A percentile compares a stretch with the other conserved stretches of the same genome.
These are phyloP conservation scores for Luffa acutangula DNA, from an alignment of 306 rosid species.

Conservation along the genomic window DNA sequence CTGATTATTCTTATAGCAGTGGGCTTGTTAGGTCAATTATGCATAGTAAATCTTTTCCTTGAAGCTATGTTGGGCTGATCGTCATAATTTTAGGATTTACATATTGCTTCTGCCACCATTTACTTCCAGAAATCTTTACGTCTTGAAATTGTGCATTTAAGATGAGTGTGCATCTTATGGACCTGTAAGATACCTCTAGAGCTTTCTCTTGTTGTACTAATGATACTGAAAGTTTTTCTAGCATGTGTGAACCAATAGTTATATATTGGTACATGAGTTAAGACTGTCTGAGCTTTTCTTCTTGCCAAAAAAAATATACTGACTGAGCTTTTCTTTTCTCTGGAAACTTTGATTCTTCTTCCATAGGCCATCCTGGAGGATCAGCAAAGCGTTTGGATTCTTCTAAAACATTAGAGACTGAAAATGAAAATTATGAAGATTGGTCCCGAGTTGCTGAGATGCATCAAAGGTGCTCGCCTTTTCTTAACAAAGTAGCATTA, in stretches of 20 bases:
- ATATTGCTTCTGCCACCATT: neutral
- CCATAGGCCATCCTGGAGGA: conserved; percentile 28
- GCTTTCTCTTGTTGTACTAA: neutral
- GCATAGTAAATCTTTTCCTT: neutral
- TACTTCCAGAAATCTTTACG: neutral
- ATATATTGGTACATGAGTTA: neutral
- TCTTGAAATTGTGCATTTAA: neutral
- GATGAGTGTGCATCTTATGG: neutral
- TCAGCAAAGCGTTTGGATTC: conserved; percentile 29
- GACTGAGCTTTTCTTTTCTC: neutral
- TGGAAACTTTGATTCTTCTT: neutral
- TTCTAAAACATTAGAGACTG: conserved; percentile 26
- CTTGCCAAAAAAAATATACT: too few relatives aligned
- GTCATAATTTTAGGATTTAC: neutral
- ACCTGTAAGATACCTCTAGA: neutral
- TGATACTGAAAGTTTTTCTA: neutral
- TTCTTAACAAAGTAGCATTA: conserved; percentile 10
- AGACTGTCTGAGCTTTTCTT: neutral
- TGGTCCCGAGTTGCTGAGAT: conserved; percentile 55
- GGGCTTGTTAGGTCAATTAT: neutral
- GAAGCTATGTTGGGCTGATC: neutral
- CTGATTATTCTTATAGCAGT: neutral
- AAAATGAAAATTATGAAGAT: conserved; percentile 47
- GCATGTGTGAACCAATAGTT: neutral
- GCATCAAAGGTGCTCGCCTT: conserved; percentile 45